phyloP scores from a whole-genome alignment of 2,329 filamentous ascomycete genomes.

The Cyclaneusma minus region DNA sequence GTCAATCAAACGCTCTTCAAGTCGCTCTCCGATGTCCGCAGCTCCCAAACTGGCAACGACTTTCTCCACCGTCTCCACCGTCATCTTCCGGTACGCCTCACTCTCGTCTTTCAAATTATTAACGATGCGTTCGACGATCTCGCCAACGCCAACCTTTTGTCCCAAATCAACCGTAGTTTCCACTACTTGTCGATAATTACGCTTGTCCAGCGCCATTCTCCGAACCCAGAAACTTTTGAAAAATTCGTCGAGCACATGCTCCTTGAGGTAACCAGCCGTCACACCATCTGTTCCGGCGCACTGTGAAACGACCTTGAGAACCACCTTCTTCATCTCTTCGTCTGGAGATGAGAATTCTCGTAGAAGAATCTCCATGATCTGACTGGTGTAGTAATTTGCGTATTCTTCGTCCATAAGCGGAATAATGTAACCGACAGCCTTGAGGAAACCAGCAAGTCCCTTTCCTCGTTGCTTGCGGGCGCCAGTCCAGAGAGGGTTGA shows the following conservation, averaged over 20 bases:
- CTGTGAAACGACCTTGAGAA: slow-evolving; percentile 92
- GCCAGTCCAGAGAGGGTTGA: slow-evolving; percentile 94
- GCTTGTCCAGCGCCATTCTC: slow-evolving; percentile 90
- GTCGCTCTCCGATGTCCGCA: slow-evolving; percentile 79
- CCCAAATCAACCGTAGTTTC: slow-evolving; percentile 95
- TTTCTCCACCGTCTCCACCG: slow-evolving; percentile 94
- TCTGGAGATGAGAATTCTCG: slow-evolving; percentile 94
- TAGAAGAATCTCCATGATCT: slow-evolving; percentile 97
- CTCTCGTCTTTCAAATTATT: slow-evolving; percentile 96
- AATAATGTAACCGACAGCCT: slow-evolving; percentile 96
- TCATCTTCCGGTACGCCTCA: slow-evolving; percentile 98
- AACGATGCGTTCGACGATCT: slow-evolving; percentile 87
- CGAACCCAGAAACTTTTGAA: slow-evolving; percentile 99
- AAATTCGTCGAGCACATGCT: slow-evolving; percentile 87
- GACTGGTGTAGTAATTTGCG: slow-evolving; percentile 95
- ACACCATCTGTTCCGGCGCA: slow-evolving; percentile 91
- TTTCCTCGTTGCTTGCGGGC: slow-evolving; percentile 94
- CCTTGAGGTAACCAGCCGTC: slow-evolving; percentile 85
- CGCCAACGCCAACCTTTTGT: slow-evolving; percentile 92
- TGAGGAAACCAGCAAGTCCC: slow-evolving; percentile 86
- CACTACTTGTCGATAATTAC: slow-evolving; percentile 95
- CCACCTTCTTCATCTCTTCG: slow-evolving; percentile 99
- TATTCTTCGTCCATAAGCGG: slow-evolving; percentile 99
- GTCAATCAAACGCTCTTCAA: slow-evolving; percentile 89
- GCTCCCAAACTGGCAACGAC: slow-evolving; percentile 85